Base-by-base conservation (phyloP, 129 eudicot species). In the Gnaphalium uliginosum region DNA sequence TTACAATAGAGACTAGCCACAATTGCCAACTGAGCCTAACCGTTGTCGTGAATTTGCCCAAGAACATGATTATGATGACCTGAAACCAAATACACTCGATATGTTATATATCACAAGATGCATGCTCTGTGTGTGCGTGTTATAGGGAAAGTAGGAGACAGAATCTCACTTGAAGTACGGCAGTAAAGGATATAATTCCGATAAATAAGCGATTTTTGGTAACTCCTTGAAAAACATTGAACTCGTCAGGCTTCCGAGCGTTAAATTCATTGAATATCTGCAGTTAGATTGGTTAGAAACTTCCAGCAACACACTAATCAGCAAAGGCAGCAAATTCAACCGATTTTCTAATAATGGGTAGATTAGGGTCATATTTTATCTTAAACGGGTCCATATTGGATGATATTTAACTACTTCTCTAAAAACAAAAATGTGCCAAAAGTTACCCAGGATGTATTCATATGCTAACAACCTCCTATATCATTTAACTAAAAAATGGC, bases 231-330 rank as follows among this genome's bases (percentile, higher is more conserved):
- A 91, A 88, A 6, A 90, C 87, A 57, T 93, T 93, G 30, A 90
- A 53, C 74, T 93, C 89, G 24, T 93, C 96, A 17, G 98, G 98
- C 88, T 93, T 93, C 48, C 97, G 85, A 54, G 97, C 97, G 86
- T 92, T 92, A 68, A 92, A 92, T 78, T 92, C 97, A 69, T 93
- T 93, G 78, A 93, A 93, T 50, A 93, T 56, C 98, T 93, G 84
- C 80, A 75, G 32, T 62, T 30, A 75, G 1, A 60, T 15, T 73
- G 63, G 63, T 63, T 19, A 60, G 64, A 64, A 60, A 69, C 76
- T 26, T 56, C 64, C 30, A 58, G 30, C 14, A 39, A 39, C 46
- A 39, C 4, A 39, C 14, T 9, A 39, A 39, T 58, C 64, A 62
- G n/a, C 27, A 62, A 19, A 62, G 27, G 68, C 4, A 39, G 35